A percentile compares a stretch with the other conserved stretches of the same genome.
Evolutionary conservation across 331 rosid genomes (phyloP).

Genomic region (Saraca asoca): DNA sequence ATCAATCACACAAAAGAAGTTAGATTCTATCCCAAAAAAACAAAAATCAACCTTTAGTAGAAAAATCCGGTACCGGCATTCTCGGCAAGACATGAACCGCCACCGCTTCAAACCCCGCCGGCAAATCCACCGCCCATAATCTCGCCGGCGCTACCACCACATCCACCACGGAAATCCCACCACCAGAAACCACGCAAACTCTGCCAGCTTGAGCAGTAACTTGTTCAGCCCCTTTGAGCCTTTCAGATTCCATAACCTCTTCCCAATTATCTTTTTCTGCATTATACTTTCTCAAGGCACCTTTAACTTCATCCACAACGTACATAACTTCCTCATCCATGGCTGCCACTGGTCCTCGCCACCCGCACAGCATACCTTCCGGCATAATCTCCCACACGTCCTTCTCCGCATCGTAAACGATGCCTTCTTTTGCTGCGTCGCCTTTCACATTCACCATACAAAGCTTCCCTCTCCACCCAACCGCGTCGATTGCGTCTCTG

Average conservation of each 20-base stretch:
- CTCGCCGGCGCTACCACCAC: constrained; percentile 40
- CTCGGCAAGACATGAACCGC: constrained; percentile 73
- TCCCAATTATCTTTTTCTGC: constrained; percentile 57
- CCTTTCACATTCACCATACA: constrained; percentile 82
- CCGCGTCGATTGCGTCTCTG: constrained; percentile 80
- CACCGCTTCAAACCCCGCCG: constrained; percentile 56
- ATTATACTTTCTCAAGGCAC: constrained; percentile 48
- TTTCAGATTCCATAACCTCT: constrained; percentile 40
- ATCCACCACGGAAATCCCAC: constrained; percentile 59
- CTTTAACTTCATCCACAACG: constrained; percentile 62
- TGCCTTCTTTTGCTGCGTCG: constrained; percentile 54
- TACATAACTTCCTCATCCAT: constrained; percentile 78
- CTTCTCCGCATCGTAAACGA: constrained; percentile 51
- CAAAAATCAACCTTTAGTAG: not conserved
- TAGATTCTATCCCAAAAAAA: too few relatives aligned
- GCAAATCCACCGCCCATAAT: constrained; percentile 48
- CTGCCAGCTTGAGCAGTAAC: constrained; percentile 55
- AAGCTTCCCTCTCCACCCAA: constrained; percentile 76
- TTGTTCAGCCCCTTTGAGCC: constrained; percentile 62
- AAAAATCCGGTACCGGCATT: constrained; percentile 43
- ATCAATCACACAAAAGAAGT: not conserved
- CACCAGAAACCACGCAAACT: constrained; percentile 50
- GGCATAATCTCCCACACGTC: constrained; percentile 76
- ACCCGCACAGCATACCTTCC: constrained; percentile 73
- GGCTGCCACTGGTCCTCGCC: constrained; percentile 88